phyloP scores from a whole-genome alignment of 2,329 filamentous ascomycete genomes.

The Aspergillus jensenii region DNA sequence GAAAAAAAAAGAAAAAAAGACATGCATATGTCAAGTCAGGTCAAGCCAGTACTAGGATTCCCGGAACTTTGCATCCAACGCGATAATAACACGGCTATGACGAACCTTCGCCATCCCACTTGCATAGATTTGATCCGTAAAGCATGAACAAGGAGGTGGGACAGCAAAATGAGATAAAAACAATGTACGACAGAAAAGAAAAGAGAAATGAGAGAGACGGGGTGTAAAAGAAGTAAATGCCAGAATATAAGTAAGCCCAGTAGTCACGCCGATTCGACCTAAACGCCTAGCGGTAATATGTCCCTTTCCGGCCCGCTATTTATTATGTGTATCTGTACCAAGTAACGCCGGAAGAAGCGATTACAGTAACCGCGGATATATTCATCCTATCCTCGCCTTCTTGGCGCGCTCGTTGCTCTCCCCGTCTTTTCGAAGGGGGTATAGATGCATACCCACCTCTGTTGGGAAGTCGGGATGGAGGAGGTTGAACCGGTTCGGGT shows the following conservation, averaged over 20 bases:
- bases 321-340: slow-evolving; percentile 4
- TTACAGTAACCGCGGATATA: background rate
- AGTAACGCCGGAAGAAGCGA: slow-evolving; percentile 7
- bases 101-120: too few relatives aligned
- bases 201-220: background rate
- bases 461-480: slow-evolving; percentile 47
- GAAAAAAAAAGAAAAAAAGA: background rate
- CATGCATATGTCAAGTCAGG: background rate
- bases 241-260: slow-evolving; percentile 3
- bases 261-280: background rate
- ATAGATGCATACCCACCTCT: slow-evolving; percentile 44
- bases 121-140: too few relatives aligned
- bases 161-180: background rate
- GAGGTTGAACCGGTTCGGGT: slow-evolving; percentile 38
- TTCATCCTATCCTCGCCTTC: slow-evolving; percentile 12
- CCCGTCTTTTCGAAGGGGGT: slow-evolving; percentile 28
- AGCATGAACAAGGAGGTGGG: background rate
- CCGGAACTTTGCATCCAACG: background rate
- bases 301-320: background rate
- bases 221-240: background rate
- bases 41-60: background rate
- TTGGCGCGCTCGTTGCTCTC: slow-evolving; percentile 17
- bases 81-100: background rate
- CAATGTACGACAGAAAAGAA: background rate
- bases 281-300: slow-evolving; percentile 8